Evolutionary conservation across 192 early-diverging fungal species (phyloP).

Genomic region (Anaeromyces robustus): DNA sequence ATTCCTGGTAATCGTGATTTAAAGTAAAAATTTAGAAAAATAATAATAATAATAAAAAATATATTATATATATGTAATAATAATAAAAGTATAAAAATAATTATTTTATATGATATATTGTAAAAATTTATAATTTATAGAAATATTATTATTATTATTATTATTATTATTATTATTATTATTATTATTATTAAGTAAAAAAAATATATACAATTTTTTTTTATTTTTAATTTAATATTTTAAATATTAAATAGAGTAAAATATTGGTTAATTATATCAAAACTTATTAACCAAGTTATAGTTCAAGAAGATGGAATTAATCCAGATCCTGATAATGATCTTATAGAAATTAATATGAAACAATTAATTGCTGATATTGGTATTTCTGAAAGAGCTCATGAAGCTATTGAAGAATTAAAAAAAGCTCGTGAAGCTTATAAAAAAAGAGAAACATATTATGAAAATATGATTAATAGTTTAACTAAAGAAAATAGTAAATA

Average conservation of each 20-base stretch:
- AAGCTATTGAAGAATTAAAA: background rate
- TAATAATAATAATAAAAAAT: background rate
- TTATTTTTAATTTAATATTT: constrained; percentile 5
- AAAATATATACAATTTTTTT: too few relatives aligned
- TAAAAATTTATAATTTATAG: too few relatives aligned
- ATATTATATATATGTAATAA: too few relatives aligned
- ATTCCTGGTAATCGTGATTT: background rate
- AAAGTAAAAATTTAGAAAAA: background rate
- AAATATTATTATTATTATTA: too few relatives aligned
- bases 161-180: too few relatives aligned
- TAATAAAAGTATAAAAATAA: too few relatives aligned
- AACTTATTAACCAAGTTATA: constrained; percentile 24
- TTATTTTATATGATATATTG: too few relatives aligned
- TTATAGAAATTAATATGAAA: constrained; percentile 15
- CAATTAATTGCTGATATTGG: background rate
- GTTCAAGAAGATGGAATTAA: constrained; percentile 21
- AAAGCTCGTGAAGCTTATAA: background rate
- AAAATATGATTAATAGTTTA: background rate
- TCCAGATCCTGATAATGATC: constrained; percentile 19
- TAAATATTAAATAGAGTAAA: constrained; percentile 16
- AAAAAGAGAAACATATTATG: background rate
- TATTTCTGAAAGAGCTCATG: background rate
- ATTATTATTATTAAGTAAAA: too few relatives aligned
- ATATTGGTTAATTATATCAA: constrained; percentile 28
- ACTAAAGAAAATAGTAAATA: background rate